These are phyloP conservation scores for Hymenoscyphus linearis DNA, from an alignment of 2,329 filamentous ascomycete species.

Conservation along the genomic window DNA sequence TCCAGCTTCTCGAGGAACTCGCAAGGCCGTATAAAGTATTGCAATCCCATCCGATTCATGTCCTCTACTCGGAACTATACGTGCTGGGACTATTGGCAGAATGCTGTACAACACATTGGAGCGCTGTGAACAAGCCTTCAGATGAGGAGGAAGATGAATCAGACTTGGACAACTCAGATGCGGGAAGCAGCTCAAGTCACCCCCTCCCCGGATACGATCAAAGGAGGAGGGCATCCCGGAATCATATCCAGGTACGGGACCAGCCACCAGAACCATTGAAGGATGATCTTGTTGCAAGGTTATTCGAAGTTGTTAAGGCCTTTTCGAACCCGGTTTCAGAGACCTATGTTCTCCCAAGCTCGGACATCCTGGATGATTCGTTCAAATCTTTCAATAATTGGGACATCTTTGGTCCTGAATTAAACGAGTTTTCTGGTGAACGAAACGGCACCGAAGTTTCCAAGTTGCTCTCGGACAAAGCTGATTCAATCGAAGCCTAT, in stretches of 20 bases:
- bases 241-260: constrained; percentile 20
- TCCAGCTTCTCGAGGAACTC: constrained; percentile 54
- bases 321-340: constrained; percentile 57
- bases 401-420: constrained; percentile 32
- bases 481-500: constrained; percentile 46
- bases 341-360: constrained; percentile 49
- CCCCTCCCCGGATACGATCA: constrained; percentile 10
- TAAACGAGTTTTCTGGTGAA: constrained; percentile 24
- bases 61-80: constrained; percentile 60
- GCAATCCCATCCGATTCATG: constrained; percentile 50
- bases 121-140: constrained; percentile 34
- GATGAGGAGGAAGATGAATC: constrained; percentile 18
- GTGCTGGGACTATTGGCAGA: constrained; percentile 59
- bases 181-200: constrained; percentile 14
- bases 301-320: constrained; percentile 51
- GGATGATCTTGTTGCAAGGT: constrained; percentile 46
- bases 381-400: constrained; percentile 14
- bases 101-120: constrained; percentile 59
- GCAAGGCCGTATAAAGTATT: constrained; percentile 47
- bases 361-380: constrained; percentile 51
- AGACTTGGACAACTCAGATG: constrained; percentile 22
- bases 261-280: constrained; percentile 36
- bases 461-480: constrained; percentile 27
- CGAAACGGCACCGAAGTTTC: constrained; percentile 26
- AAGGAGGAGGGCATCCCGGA: constrained; percentile 25